Base-by-base conservation (phyloP, 495 filamentous ascomycete species). In the Penicillium nucicola region DNA sequence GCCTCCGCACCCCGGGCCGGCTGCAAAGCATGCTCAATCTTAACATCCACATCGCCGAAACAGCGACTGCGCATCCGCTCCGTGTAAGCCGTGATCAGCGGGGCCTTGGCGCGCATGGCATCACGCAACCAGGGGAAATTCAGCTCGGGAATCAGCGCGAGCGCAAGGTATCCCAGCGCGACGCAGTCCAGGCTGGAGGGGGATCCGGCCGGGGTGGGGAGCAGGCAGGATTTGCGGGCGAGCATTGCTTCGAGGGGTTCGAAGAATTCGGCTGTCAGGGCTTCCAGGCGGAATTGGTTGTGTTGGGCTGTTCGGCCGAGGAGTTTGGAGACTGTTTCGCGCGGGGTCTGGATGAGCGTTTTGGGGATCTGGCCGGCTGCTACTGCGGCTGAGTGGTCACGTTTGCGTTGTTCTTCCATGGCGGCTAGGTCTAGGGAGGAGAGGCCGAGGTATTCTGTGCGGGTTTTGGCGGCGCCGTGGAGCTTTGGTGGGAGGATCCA, bases 161-260 rank as follows among this genome's bases (percentile, higher is more conserved):
- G 65, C 7, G 81, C 77, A 35, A 97, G 68, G 66, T 92, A 96
- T 17, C 83, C 93, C 49, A 87, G 75, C 1, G 80, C 84, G 20
- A 95, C 57, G 62, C 88, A 95, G 67, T 95, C 86, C n/a, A 90
- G 66, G 41, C 76, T 84, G n/a, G 81, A 78, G 4, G 81, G 75
- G 3, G 67, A 60, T 12, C 70, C 66, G 25, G 45, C 43, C 4
- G 57, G 53, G 1, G 48, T 17, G 6, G 70, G 69, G 1, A 91
- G 69, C 14, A 87, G 64, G 56, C 75, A 84, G 9, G 59, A 34
- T 57, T 82, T 83, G n/a, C 66, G 52, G 7, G 72, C 78, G 5
- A 90, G 74, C 41, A 88, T 77, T 19, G 79, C 74, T 33, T 81
- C 75, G 17, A 96, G 58, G 0, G 91, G 85, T 35, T 78, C 78